Base-by-base conservation (phyloP, 2,329 filamentous ascomycete genomes). In the Colletotrichum noveboracense region DNA sequence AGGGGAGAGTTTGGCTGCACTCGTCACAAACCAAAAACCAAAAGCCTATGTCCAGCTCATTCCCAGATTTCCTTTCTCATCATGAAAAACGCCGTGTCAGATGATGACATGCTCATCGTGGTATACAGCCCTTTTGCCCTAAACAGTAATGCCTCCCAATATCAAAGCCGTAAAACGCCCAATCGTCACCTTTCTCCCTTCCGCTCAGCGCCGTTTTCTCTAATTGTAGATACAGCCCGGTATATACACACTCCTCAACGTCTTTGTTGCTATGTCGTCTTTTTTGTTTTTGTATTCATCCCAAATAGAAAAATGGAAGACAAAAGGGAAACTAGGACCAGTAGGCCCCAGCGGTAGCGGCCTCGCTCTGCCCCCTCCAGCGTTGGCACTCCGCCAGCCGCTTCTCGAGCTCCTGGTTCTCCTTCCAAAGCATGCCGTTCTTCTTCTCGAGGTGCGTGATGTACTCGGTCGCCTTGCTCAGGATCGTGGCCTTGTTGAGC, bases 401-500 rank as follows among this genome's bases (percentile, higher is more conserved):
- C 77, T 78, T 82, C 73, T 82, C 79, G 61, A 84, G 79, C 65
- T 81, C 80, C 56, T 78, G 79, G 70, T 83, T 84, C 78, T 84
- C 83, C 52, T 79, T 77, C 7, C 78, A 79, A 66, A 84, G 81
- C 36, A 75, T 78, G 70, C 78, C 78, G 75, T 85, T 85, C 76
- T 80, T 81, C 78, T 82, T 81, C 77, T 85, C 83, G 7, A 85
- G 80, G 72, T 84, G 82, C 2, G 80, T 77, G 69, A 85, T 85
- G 78, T 85, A 85, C 73, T 85, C 83, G 60, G 83, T 84, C 7
- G 83, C 83, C 71, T 85, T 85, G 80, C 82, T 84, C 60, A 85
- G 82, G 66, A 87, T 85, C 5, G 85, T 87, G 6, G 84, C 85
- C 80, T 87, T 87, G 81, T 86, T 86, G 58, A 86, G 82, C 79